phyloP scores from a whole-genome alignment of 768 basidiomycete genomes.

The Leccinum broughii region DNA sequence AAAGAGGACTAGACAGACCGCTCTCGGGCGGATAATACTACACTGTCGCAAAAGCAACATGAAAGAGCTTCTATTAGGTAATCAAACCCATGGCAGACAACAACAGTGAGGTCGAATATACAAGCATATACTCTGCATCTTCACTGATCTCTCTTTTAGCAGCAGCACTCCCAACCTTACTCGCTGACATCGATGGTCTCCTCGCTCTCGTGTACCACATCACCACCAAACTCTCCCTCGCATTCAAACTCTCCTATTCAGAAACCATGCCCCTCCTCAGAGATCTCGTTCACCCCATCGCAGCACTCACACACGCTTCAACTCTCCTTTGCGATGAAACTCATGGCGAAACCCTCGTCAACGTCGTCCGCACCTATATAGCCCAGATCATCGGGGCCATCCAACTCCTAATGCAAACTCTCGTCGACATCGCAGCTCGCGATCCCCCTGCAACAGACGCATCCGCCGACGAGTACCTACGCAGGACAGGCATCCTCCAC shows the following conservation, averaged over 20 bases:
- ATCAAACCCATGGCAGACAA: slow-evolving; percentile 37
- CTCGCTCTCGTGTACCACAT: slow-evolving; percentile 56
- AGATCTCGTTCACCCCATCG: slow-evolving; percentile 50
- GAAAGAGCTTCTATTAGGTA: slow-evolving; percentile 20
- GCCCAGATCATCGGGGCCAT: slow-evolving; percentile 46
- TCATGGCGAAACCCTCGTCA: slow-evolving; percentile 49
- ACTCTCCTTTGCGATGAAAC: slow-evolving; percentile 39
- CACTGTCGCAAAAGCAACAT: not conserved
- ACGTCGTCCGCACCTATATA: slow-evolving; percentile 43
- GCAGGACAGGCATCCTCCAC: slow-evolving; percentile 60
- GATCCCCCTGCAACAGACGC: slow-evolving; percentile 16
- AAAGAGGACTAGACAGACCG: slow-evolving; percentile 4
- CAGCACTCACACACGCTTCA: slow-evolving; percentile 52
- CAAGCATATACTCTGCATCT: not conserved
- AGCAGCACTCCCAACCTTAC: slow-evolving; percentile 38
- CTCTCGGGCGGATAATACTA: not conserved
- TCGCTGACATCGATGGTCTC: slow-evolving; percentile 56
- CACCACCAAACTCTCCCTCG: slow-evolving; percentile 62
- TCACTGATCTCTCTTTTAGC: not conserved
- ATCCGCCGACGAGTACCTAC: slow-evolving; percentile 48
- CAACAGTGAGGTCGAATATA: slow-evolving; percentile 1
- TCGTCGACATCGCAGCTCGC: slow-evolving; percentile 38
- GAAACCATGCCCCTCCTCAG: slow-evolving; percentile 53
- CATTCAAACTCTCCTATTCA: slow-evolving; percentile 56
- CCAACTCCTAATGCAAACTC: slow-evolving; percentile 42